A percentile compares a stretch with the other conserved stretches of the same genome.
phyloP scores from a whole-genome alignment of 495 filamentous ascomycete species.

The Hypoxylon subgilvum region DNA sequence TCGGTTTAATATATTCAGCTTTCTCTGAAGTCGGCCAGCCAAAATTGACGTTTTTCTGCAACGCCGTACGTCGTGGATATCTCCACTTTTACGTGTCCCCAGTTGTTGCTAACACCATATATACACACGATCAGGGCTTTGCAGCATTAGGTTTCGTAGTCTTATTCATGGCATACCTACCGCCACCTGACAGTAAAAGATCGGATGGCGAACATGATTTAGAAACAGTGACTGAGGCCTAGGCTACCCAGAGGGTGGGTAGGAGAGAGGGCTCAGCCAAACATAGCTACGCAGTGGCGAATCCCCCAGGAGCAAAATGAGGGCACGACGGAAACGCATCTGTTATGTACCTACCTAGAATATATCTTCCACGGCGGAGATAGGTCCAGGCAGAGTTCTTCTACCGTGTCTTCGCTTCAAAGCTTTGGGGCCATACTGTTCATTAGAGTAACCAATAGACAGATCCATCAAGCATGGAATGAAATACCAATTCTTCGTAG shows the following conservation, averaged over 20 bases:
- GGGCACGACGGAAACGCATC: too few relatives aligned
- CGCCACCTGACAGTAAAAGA: slow-evolving; percentile 50
- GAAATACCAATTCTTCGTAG: too few relatives aligned
- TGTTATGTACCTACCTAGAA: too few relatives aligned
- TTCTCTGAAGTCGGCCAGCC: slow-evolving; percentile 56
- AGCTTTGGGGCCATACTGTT: too few relatives aligned
- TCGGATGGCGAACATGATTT: slow-evolving; percentile 44
- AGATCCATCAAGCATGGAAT: background rate
- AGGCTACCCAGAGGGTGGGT: too few relatives aligned
- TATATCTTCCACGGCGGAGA: too few relatives aligned
- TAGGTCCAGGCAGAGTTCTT: too few relatives aligned
- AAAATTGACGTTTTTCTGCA: slow-evolving; percentile 60
- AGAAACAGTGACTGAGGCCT: slow-evolving; percentile 19
- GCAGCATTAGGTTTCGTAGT: slow-evolving; percentile 55
- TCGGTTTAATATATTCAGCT: slow-evolving; percentile 60
- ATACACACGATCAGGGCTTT: slow-evolving; percentile 50
- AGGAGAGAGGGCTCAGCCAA: too few relatives aligned
- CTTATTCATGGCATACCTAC: slow-evolving; percentile 55
- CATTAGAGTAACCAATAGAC: slow-evolving; percentile 5
- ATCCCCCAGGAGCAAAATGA: too few relatives aligned
- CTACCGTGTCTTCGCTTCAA: too few relatives aligned
- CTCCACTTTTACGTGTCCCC: background rate
- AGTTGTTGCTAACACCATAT: background rate
- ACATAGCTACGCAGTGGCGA: too few relatives aligned
- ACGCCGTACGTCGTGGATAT: slow-evolving; percentile 50